A percentile compares a stretch with the other conserved stretches of the same genome.
Conservation (phyloP, 495 filamentous ascomycete genomes). For the Immersiella caudata region DNA sequence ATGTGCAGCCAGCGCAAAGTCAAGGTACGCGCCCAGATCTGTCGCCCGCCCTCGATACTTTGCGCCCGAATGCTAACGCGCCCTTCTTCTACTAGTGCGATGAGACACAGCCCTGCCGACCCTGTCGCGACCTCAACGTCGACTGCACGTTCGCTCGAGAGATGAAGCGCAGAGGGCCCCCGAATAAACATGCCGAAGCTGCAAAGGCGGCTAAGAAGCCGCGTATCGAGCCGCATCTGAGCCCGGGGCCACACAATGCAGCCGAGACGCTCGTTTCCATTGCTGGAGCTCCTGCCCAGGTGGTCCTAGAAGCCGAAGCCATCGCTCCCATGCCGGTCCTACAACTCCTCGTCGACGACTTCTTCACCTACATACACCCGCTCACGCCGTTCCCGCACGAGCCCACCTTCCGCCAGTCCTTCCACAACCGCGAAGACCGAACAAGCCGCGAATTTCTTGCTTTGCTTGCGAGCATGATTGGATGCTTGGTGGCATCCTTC, state of each 20-base stretch:
- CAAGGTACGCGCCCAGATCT: slow-evolving; percentile 58
- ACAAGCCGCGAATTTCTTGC: slow-evolving; percentile 71
- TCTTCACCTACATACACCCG: slow-evolving; percentile 88
- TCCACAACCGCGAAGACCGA: slow-evolving; percentile 69
- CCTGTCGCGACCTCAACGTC: slow-evolving; percentile 76
- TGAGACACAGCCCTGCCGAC: slow-evolving; percentile 75
- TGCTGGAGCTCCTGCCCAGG: slow-evolving; percentile 29
- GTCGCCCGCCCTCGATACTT: neutral
- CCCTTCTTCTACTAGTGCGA: slow-evolving; percentile 65
- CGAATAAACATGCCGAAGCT: slow-evolving; percentile 82
- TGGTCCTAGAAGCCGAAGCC: slow-evolving; percentile 63
- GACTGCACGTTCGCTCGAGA: slow-evolving; percentile 82
- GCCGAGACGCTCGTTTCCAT: slow-evolving; percentile 53
- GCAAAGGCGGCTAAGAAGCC: slow-evolving; percentile 64
- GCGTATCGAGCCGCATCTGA: slow-evolving; percentile 51
- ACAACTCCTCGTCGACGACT: slow-evolving; percentile 76
- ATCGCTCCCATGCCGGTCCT: slow-evolving; percentile 73
- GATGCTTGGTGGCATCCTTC: slow-evolving; percentile 74
- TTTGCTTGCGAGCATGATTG: slow-evolving; percentile 81
- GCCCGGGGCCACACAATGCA: slow-evolving; percentile 46
- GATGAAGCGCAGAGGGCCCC: slow-evolving; percentile 79
- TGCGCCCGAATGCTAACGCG: slow-evolving; percentile 22
- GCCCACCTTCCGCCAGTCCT: slow-evolving; percentile 75
- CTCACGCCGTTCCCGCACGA: slow-evolving; percentile 86
- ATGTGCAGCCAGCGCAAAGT: slow-evolving; percentile 85